A percentile compares a stretch with the other conserved stretches of the same genome.
Evolutionary conservation across 371 early-diverging fungal species (phyloP).

Genomic region (Blastocladiella emersonii): DNA sequence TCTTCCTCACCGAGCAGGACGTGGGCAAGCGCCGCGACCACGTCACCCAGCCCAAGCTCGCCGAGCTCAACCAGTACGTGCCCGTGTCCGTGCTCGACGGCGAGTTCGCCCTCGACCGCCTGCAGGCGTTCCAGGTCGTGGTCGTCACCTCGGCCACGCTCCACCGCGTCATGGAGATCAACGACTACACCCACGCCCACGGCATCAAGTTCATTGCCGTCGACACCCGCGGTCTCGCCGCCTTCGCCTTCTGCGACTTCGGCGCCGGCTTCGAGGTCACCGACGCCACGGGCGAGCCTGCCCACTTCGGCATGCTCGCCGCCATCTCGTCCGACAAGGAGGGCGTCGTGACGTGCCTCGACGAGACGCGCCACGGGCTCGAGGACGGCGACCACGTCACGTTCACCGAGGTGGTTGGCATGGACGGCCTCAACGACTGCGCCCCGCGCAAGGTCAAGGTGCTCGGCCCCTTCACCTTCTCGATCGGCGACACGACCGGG

Average conservation of each 20-base stretch:
- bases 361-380: slow-evolving; percentile 90
- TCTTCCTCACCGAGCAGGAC: slow-evolving; percentile 81
- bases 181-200: slow-evolving; percentile 70
- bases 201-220: slow-evolving; percentile 88
- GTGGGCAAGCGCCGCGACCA: slow-evolving; percentile 82
- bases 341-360: slow-evolving; percentile 88
- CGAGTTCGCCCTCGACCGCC: slow-evolving; percentile 45
- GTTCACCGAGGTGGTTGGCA: slow-evolving; percentile 85
- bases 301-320: slow-evolving; percentile 88
- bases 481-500: slow-evolving; percentile 72
- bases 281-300: slow-evolving; percentile 92
- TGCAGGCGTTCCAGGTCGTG: slow-evolving; percentile 67
- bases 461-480: slow-evolving; percentile 84
- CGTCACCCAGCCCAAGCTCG: slow-evolving; percentile 67
- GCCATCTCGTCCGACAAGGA: slow-evolving; percentile 51
- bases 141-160: slow-evolving; percentile 73
- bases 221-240: slow-evolving; percentile 90
- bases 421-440: slow-evolving; percentile 70
- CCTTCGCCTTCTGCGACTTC: slow-evolving; percentile 95
- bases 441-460: slow-evolving; percentile 75
- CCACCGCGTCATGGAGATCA: slow-evolving; percentile 69
- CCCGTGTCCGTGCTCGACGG: slow-evolving; percentile 71
- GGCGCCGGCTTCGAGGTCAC: slow-evolving; percentile 72
- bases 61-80: slow-evolving; percentile 95
- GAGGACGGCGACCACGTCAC: slow-evolving; percentile 94